phyloP scores from a whole-genome alignment of 2,329 filamentous ascomycete species.

The Epichloe baconii region DNA sequence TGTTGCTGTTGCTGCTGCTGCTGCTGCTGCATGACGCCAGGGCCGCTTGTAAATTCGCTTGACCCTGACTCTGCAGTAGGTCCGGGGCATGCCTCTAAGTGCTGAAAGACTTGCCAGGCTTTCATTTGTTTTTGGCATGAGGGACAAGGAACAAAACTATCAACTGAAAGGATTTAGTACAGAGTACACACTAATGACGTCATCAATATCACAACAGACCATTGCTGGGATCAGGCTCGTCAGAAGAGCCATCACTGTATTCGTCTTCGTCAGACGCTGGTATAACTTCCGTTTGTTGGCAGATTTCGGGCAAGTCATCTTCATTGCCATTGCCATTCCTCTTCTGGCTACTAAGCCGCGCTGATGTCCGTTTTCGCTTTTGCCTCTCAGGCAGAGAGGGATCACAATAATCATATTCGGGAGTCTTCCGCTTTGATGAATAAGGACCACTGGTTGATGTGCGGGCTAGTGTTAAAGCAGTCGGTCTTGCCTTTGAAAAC shows the following conservation, averaged over 20 bases:
- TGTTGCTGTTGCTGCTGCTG: neutral
- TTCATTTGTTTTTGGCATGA: slow-evolving; percentile 75
- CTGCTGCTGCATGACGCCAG: neutral
- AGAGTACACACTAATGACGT: neutral
- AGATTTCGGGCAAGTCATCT: neutral
- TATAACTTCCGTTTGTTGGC: neutral
- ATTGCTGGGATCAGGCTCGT: slow-evolving; percentile 19
- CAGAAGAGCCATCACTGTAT: slow-evolving; percentile 13
- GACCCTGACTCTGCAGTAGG: slow-evolving; percentile 13
- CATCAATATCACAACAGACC: slow-evolving; percentile 8
- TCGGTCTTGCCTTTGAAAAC: slow-evolving; percentile 53
- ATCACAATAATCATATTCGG: slow-evolving; percentile 20
- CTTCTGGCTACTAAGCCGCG: slow-evolving; percentile 31
- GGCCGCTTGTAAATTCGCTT: slow-evolving; percentile 12
- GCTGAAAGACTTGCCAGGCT: slow-evolving; percentile 59
- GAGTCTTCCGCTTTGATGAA: slow-evolving; percentile 39
- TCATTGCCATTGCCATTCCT: slow-evolving; percentile 17
- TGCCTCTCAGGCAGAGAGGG: slow-evolving; percentile 15
- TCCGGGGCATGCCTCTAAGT: slow-evolving; percentile 55
- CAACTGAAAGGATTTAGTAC: slow-evolving; percentile 28
- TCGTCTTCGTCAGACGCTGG: slow-evolving; percentile 8
- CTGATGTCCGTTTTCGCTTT: slow-evolving; percentile 42
- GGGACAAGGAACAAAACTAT: slow-evolving; percentile 73
- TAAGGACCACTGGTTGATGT: slow-evolving; percentile 8
- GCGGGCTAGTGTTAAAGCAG: slow-evolving; percentile 51